These are phyloP conservation scores for Rhododendron kiyosumense DNA, from an alignment of 148 eudicot genomes.

Conservation along the genomic window DNA sequence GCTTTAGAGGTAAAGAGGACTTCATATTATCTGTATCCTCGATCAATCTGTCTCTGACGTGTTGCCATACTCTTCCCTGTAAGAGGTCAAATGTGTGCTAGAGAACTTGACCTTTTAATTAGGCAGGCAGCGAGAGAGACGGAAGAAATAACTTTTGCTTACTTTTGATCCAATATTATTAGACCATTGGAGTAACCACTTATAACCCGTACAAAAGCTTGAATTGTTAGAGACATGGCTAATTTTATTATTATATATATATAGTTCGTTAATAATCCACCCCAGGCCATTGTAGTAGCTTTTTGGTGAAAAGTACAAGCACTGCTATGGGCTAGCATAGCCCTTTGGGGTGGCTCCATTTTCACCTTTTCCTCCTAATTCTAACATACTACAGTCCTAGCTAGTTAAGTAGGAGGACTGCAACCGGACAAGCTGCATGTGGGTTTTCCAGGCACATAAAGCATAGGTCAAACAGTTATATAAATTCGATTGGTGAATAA, in stretches of 20 bases:
- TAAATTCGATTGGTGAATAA: slow-evolving; percentile 3
- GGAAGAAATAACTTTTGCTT: background rate
- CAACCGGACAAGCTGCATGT: background rate
- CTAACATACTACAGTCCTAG: background rate
- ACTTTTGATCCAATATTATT: background rate
- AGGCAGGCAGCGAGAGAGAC: background rate
- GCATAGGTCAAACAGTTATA: background rate
- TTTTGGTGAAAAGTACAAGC: background rate
- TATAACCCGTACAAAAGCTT: background rate
- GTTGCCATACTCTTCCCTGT: too few relatives aligned
- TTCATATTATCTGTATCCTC: too few relatives aligned
- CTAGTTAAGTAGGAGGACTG: background rate
- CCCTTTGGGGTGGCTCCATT: background rate
- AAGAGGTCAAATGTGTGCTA: background rate
- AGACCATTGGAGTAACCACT: background rate
- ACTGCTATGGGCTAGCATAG: background rate
- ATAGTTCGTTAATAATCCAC: background rate
- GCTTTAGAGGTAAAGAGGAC: too few relatives aligned
- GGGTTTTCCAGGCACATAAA: slow-evolving; percentile 5
- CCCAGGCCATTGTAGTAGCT: background rate
- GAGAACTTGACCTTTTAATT: background rate
- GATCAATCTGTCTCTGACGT: too few relatives aligned
- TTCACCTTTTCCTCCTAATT: background rate
- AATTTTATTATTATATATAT: background rate
- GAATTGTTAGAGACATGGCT: background rate